These are phyloP conservation scores for Kalmusia sp. DNA, from an alignment of 2,329 filamentous ascomycete species.

Conservation along the genomic window DNA sequence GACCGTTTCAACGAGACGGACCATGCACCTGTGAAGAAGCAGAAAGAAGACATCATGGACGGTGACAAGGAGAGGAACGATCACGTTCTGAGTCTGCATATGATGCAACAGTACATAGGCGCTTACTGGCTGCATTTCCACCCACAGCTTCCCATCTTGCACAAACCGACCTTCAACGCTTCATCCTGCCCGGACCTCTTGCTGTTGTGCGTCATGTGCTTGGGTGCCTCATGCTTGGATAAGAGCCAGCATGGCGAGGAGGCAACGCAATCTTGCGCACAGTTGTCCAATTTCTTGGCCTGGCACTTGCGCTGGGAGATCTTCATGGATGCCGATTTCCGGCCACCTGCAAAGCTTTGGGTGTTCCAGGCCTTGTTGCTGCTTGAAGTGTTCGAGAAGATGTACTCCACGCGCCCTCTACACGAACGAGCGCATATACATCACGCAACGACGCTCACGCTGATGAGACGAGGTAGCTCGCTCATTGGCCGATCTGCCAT, in stretches of 20 bases:
- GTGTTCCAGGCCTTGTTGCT: conserved; percentile 90
- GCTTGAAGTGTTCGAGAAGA: conserved; percentile 95
- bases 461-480: conserved; percentile 93
- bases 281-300: conserved; percentile 87
- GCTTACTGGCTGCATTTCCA: conserved; percentile 97
- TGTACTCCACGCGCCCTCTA: conserved; percentile 89
- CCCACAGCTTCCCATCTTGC: conserved; percentile 90
- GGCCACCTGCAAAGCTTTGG: conserved; percentile 93
- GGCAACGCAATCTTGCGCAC: conserved; percentile 76
- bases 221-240: conserved; percentile 89
- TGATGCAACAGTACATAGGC: conserved; percentile 90
- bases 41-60: conserved; percentile 78
- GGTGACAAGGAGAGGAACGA: conserved; percentile 72
- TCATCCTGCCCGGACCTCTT: conserved; percentile 86
- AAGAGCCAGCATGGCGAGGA: conserved; percentile 78
- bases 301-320: conserved; percentile 97
- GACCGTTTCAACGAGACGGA: conserved; percentile 82
- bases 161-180: conserved; percentile 91
- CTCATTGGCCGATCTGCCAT: conserved; percentile 84
- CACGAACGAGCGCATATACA: conserved; percentile 97
- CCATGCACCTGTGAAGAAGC: conserved; percentile 74
- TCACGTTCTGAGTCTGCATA: conserved; percentile 79
- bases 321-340: conserved; percentile 88
- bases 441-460: conserved; percentile 90
- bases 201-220: conserved; percentile 86